A percentile compares a stretch with the other conserved stretches of the same genome.
phyloP scores from a whole-genome alignment of 2,329 filamentous ascomycete genomes.

The Aureobasidium sp. region DNA sequence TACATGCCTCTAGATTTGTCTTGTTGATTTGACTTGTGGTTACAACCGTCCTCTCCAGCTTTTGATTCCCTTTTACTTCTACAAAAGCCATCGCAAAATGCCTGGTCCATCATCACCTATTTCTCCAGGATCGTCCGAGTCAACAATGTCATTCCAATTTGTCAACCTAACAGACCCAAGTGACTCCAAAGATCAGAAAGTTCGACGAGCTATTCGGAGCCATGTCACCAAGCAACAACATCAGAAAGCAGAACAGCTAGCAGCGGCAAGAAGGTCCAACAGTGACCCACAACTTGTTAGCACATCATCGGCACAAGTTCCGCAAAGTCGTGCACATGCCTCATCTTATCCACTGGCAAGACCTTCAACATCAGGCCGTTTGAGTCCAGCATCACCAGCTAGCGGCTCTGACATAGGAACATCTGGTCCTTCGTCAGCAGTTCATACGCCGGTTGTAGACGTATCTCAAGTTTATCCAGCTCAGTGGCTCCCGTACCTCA shows the following conservation, averaged over 20 bases:
- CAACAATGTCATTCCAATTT: conserved; percentile 7
- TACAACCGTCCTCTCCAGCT: not conserved
- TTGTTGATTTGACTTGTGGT: not conserved
- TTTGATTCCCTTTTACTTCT: not conserved
- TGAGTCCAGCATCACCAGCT: not conserved
- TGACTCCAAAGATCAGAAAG: conserved; percentile 28
- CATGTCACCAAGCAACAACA: conserved; percentile 30
- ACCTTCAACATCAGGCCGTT: not conserved
- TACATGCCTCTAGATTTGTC: not conserved
- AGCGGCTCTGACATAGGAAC: conserved; percentile 5
- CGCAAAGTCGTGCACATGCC: conserved; percentile 17
- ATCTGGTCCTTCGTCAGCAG: not conserved
- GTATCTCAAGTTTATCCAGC: conserved; percentile 31
- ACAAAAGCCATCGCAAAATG: not conserved
- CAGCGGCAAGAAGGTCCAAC: conserved; percentile 21
- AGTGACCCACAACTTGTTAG: conserved; percentile 8
- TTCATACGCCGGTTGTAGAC: conserved; percentile 20
- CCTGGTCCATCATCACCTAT: not conserved
- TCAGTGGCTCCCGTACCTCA: conserved; percentile 31
- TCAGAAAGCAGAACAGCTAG: conserved; percentile 23
- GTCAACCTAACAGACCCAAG: conserved; percentile 23
- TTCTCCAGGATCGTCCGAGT: conserved; percentile 3
- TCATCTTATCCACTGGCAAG: conserved; percentile 15
- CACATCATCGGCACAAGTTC: not conserved
- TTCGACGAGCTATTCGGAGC: conserved; percentile 30